Conservation (phyloP, 331 rosid species). For the Quercus phellos region DNA sequence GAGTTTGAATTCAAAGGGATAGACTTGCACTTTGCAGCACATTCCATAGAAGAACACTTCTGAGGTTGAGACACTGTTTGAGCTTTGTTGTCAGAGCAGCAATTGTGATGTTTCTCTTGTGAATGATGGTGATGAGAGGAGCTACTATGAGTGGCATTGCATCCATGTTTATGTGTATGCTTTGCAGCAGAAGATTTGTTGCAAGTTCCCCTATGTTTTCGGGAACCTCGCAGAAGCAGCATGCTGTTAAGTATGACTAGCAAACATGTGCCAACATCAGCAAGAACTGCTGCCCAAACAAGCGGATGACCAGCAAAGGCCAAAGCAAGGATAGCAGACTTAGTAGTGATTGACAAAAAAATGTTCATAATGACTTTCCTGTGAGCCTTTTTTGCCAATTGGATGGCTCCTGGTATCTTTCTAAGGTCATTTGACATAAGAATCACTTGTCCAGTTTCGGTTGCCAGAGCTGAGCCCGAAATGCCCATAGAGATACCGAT, state of each 20-base stretch:
- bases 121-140: slow-evolving; percentile 29
- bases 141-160: slow-evolving; percentile 14
- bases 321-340: slow-evolving; percentile 56
- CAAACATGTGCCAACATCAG: slow-evolving; percentile 89
- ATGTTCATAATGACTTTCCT: slow-evolving; percentile 69
- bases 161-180: slow-evolving; percentile 36
- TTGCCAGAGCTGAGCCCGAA: slow-evolving; percentile 89
- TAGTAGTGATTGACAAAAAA: slow-evolving; percentile 52
- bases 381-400: slow-evolving; percentile 51
- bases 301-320: slow-evolving; percentile 82
- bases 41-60: slow-evolving; percentile 29
- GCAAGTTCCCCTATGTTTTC: slow-evolving; percentile 40
- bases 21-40: slow-evolving; percentile 30
- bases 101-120: slow-evolving; percentile 19
- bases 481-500: slow-evolving; percentile 95
- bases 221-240: slow-evolving; percentile 49
- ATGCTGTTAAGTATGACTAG: slow-evolving; percentile 84
- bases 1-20: slow-evolving; percentile 24
- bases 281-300: slow-evolving; percentile 96
- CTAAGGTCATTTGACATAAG: slow-evolving; percentile 79
- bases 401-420: slow-evolving; percentile 74
- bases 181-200: slow-evolving; percentile 34
- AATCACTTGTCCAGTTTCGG: slow-evolving; percentile 73
- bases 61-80: slow-evolving; percentile 21
- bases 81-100: slow-evolving; percentile 37